These are phyloP conservation scores for Diaporthe vaccinii DNA, from an alignment of 2,329 filamentous ascomycete species.

Conservation along the genomic window DNA sequence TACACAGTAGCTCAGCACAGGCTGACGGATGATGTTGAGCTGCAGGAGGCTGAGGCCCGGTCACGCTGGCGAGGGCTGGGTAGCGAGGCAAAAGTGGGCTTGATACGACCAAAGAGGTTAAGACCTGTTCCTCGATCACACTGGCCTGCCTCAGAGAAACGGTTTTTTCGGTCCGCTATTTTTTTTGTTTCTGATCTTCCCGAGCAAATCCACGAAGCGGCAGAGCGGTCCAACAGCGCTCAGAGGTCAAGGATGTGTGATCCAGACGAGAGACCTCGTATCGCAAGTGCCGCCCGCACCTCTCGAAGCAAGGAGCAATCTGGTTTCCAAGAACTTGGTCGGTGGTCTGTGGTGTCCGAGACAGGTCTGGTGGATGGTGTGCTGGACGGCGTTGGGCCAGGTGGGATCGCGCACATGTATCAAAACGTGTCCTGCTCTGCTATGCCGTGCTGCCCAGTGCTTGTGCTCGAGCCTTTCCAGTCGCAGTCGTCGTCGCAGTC, in stretches of 20 bases:
- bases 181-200: background rate
- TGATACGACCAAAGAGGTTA: background rate
- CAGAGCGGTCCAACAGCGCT: background rate
- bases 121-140: conserved; percentile 6
- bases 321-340: conserved; percentile 27
- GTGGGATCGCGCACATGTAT: conserved; percentile 6
- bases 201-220: background rate
- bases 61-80: conserved; percentile 8
- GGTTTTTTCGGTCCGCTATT: conserved; percentile 6
- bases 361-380: conserved; percentile 19
- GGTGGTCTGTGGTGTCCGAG: conserved; percentile 19
- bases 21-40: background rate
- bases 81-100: conserved; percentile 10
- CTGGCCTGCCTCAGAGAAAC: conserved; percentile 8
- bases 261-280: conserved; percentile 14
- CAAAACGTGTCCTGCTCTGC: conserved; percentile 5
- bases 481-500: background rate
- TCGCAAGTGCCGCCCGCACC: conserved; percentile 32
- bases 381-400: background rate
- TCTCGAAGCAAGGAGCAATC: background rate
- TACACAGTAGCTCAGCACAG: conserved; percentile 7
- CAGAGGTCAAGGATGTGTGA: conserved; percentile 12
- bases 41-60: conserved; percentile 30
- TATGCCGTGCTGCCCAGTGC: background rate
- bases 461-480: background rate